A percentile compares a stretch with the other conserved stretches of the same genome.
These are phyloP conservation scores for Byssothecium circinans DNA, from an alignment of 2,329 filamentous ascomycete species.

Conservation along the genomic window DNA sequence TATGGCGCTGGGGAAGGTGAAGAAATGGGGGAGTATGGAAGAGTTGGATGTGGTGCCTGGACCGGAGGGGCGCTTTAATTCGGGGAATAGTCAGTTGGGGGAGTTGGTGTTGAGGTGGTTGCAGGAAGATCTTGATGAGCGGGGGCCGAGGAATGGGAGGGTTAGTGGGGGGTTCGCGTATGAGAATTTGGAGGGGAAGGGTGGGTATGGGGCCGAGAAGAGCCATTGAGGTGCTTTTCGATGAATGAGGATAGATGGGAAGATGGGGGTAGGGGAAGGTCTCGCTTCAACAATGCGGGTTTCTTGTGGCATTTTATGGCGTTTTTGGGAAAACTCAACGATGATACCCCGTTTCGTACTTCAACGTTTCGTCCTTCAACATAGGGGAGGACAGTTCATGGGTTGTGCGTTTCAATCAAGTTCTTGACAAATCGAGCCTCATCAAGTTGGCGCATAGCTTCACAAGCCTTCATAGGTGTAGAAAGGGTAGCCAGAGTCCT, in stretches of 20 bases:
- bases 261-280: no score
- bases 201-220: constrained; percentile 65
- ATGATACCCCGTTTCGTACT: constrained; percentile 37
- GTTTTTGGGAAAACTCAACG: constrained; percentile 38
- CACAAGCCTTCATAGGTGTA: no score
- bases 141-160: constrained; percentile 71
- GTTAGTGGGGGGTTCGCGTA: constrained; percentile 68
- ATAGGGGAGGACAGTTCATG: no score
- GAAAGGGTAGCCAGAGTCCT: no score
- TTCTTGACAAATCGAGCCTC: no score
- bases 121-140: constrained; percentile 72
- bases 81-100: constrained; percentile 81
- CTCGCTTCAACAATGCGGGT: constrained; percentile 32
- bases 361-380: constrained; percentile 31
- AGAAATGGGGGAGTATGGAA: constrained; percentile 79
- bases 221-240: not conserved
- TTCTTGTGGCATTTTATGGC: constrained; percentile 20
- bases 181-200: constrained; percentile 58
- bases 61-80: constrained; percentile 33
- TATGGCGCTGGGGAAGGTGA: constrained; percentile 87
- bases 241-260: not conserved
- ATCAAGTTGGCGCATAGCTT: no score
- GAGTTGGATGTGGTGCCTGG: constrained; percentile 57
- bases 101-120: constrained; percentile 89
- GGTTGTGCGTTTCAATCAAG: no score